These are phyloP conservation scores for Chlamydomonas sp. DNA, from an alignment of 139 green algal genomes.

Conservation along the genomic window DNA sequence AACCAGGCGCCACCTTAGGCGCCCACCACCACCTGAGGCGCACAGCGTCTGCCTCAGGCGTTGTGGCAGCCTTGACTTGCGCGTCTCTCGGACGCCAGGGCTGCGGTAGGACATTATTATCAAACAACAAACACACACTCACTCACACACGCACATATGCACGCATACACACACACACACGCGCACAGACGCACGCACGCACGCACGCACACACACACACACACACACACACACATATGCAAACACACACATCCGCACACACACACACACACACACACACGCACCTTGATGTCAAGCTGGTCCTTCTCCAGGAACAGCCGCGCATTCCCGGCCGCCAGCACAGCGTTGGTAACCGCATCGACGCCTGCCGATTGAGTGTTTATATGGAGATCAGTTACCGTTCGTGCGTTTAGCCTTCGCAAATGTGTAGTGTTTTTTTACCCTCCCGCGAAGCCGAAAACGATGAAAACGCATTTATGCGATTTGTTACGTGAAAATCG, in stretches of 20 bases:
- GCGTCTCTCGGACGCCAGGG: too few relatives aligned
- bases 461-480: too few relatives aligned
- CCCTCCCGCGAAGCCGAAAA: too few relatives aligned
- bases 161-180: neutral
- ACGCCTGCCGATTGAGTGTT: too few relatives aligned
- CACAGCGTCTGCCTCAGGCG: too few relatives aligned
- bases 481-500: too few relatives aligned
- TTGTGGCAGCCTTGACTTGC: too few relatives aligned
- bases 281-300: conserved; percentile 42
- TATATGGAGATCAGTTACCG: conserved; percentile 20
- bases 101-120: too few relatives aligned
- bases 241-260: neutral
- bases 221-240: neutral
- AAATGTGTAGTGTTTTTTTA: conserved; percentile 6
- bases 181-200: neutral
- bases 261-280: neutral
- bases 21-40: too few relatives aligned
- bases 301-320: conserved; percentile 47
- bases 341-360: conserved; percentile 50
- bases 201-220: neutral
- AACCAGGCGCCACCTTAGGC: too few relatives aligned
- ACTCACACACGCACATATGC: neutral
- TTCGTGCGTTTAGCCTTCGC: neutral
- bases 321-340: conserved; percentile 50
- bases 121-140: neutral